These are phyloP conservation scores for Porpolomopsis calyptriformis DNA, from an alignment of 768 basidiomycete species.

Conservation along the genomic window DNA sequence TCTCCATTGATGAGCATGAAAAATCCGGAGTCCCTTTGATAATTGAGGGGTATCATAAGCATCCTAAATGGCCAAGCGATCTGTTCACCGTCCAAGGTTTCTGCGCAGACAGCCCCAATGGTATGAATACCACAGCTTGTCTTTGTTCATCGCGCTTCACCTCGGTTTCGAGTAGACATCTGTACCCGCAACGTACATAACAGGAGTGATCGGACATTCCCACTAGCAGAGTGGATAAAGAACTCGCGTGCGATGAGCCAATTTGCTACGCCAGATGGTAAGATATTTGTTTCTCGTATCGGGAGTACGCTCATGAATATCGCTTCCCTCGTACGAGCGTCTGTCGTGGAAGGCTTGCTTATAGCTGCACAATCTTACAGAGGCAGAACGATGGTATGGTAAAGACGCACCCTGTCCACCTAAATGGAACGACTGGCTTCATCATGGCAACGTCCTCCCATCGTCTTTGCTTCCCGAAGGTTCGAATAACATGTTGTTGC, in stretches of 20 bases:
- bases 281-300: no score
- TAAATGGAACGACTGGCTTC: slow-evolving; percentile 56
- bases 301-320: no score
- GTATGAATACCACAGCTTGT: slow-evolving; percentile 11
- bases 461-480: slow-evolving; percentile 39
- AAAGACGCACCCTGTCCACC: slow-evolving; percentile 67
- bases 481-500: slow-evolving; percentile 45
- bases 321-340: background rate
- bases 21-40: slow-evolving; percentile 48
- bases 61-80: slow-evolving; percentile 41
- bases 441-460: slow-evolving; percentile 38
- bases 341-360: background rate
- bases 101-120: slow-evolving; percentile 19
- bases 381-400: slow-evolving; percentile 56
- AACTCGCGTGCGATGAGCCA: slow-evolving; percentile 26
- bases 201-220: slow-evolving; percentile 41
- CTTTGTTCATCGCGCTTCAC: background rate
- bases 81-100: slow-evolving; percentile 53
- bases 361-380: slow-evolving; percentile 23
- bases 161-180: slow-evolving; percentile 33
- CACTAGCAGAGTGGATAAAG: slow-evolving; percentile 43
- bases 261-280: slow-evolving; percentile 32
- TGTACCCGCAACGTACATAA: slow-evolving; percentile 53
- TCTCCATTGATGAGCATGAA: slow-evolving; percentile 37
- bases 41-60: slow-evolving; percentile 49